Evolutionary conservation across 1,284 basidiomycete genomes (phyloP).

Genomic region (Jaminaea rosea): DNA sequence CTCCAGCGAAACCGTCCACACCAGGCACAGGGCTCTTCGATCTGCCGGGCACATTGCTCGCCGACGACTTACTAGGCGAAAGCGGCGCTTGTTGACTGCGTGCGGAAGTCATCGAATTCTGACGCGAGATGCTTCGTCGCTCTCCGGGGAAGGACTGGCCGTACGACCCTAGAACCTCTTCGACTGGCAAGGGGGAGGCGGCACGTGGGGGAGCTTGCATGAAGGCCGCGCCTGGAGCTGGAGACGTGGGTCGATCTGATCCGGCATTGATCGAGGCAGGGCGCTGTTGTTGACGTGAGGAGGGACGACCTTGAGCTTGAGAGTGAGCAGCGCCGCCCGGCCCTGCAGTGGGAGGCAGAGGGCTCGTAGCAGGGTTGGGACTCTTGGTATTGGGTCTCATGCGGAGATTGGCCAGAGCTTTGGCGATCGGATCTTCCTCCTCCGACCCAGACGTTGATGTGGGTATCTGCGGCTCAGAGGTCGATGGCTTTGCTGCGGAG

Average conservation of each 20-base stretch:
- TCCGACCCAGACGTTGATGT: too few relatives aligned
- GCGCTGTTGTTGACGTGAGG: neutral
- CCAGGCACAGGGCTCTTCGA: constrained; percentile 8
- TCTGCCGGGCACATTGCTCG: constrained; percentile 10
- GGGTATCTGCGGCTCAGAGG: too few relatives aligned
- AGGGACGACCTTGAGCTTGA: neutral
- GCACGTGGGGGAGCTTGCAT: constrained; percentile 60
- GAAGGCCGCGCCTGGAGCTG: constrained; percentile 61
- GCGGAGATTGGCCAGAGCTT: constrained; percentile 58
- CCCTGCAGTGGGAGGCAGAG: neutral
- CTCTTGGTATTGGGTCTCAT: constrained; percentile 30
- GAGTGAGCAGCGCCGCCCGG: too few relatives aligned
- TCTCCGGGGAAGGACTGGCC: constrained; percentile 81
- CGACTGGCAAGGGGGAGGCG: constrained; percentile 54
- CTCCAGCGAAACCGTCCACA: constrained; percentile 33
- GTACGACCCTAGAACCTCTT: constrained; percentile 69
- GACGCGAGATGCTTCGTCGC: constrained; percentile 47
- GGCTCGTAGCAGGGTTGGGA: constrained; percentile 11
- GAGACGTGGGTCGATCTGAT: constrained; percentile 59
- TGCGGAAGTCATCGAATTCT: constrained; percentile 30
- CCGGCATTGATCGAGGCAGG: neutral
- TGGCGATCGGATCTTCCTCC: constrained; percentile 64
- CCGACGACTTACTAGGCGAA: neutral
- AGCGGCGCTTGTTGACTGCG: constrained; percentile 1
- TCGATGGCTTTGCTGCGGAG: neutral